These are phyloP conservation scores for Malassezia psittaci DNA, from an alignment of 1,284 basidiomycete species.

Conservation along the genomic window DNA sequence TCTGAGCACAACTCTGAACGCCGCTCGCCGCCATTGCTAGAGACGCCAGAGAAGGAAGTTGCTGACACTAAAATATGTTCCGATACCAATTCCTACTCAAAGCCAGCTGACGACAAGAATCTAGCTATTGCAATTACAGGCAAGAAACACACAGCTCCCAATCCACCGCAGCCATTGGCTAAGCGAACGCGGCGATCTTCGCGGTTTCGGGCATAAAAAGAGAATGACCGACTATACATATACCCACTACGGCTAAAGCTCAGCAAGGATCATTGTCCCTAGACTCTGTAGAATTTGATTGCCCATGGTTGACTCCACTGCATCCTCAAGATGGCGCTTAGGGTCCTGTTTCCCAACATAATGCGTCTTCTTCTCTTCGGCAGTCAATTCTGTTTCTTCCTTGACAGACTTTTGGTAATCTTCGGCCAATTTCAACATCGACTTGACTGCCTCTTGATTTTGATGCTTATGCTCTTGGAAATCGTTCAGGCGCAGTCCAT, in stretches of 20 bases:
- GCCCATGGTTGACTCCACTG: constrained; percentile 44
- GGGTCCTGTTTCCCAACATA: constrained; percentile 48
- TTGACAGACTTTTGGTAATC: constrained; percentile 47
- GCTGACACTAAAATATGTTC: too few relatives aligned
- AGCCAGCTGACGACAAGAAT: neutral
- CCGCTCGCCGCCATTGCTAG: too few relatives aligned
- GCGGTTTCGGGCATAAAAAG: neutral
- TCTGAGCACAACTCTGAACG: too few relatives aligned
- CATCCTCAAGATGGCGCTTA: constrained; percentile 46
- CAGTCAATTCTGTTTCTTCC: constrained; percentile 39
- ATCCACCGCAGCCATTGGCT: neutral
- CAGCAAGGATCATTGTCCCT: constrained; percentile 38
- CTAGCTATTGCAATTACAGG: neutral
- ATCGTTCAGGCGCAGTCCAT: constrained; percentile 40
- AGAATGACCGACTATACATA: neutral
- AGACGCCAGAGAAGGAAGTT: too few relatives aligned
- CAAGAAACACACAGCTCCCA: too few relatives aligned
- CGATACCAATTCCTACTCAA: too few relatives aligned
- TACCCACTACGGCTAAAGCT: constrained; percentile 13
- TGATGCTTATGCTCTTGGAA: constrained; percentile 44
- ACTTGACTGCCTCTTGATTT: constrained; percentile 40
- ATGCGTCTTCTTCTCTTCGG: constrained; percentile 44
- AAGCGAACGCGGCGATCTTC: constrained; percentile 12
- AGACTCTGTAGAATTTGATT: constrained; percentile 46
- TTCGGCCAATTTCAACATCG: constrained; percentile 41